phyloP scores from a whole-genome alignment of 2,329 filamentous ascomycete genomes.

The Sarocladiaceae sp. region DNA sequence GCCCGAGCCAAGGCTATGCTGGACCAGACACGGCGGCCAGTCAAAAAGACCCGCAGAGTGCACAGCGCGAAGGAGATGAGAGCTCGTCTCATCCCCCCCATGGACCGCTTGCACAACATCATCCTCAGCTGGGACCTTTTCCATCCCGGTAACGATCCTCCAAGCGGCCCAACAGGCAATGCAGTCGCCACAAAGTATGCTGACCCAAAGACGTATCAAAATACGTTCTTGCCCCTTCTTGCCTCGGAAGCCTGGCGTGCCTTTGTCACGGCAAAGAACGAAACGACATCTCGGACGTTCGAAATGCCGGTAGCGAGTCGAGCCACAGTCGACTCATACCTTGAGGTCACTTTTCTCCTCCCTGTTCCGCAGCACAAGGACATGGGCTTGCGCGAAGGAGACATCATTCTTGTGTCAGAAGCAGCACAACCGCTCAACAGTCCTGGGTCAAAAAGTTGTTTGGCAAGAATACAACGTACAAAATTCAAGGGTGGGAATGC shows the following conservation, averaged over 20 bases:
- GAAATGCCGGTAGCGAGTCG: slow-evolving; percentile 84
- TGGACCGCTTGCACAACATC: slow-evolving; percentile 75
- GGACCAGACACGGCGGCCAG: slow-evolving; percentile 59
- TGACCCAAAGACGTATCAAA: slow-evolving; percentile 73
- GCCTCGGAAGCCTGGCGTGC: slow-evolving; percentile 94
- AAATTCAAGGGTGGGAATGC: slow-evolving; percentile 74
- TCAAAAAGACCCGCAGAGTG: slow-evolving; percentile 75
- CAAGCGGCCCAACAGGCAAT: slow-evolving; percentile 65
- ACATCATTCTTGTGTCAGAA: slow-evolving; percentile 81
- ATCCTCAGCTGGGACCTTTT: slow-evolving; percentile 96
- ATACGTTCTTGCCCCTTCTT: slow-evolving; percentile 83
- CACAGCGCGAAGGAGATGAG: slow-evolving; percentile 90
- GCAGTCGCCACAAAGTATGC: slow-evolving; percentile 72
- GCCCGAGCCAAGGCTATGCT: slow-evolving; percentile 42
- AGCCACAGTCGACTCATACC: slow-evolving; percentile 84
- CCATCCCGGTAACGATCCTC: slow-evolving; percentile 78
- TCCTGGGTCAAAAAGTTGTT: slow-evolving; percentile 65
- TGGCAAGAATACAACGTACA: slow-evolving; percentile 76
- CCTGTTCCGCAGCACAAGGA: slow-evolving; percentile 55
- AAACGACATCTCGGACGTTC: slow-evolving; percentile 72
- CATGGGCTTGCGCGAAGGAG: slow-evolving; percentile 69
- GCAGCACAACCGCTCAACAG: slow-evolving; percentile 63
- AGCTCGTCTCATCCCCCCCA: slow-evolving; percentile 82
- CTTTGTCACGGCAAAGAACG: slow-evolving; percentile 84
- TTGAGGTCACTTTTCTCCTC: slow-evolving; percentile 85